Evolutionary conservation across 1,284 basidiomycete genomes (phyloP), one percentile per base, ranked within the genome.

Genomic region (Ganoderma sinense): DNA sequence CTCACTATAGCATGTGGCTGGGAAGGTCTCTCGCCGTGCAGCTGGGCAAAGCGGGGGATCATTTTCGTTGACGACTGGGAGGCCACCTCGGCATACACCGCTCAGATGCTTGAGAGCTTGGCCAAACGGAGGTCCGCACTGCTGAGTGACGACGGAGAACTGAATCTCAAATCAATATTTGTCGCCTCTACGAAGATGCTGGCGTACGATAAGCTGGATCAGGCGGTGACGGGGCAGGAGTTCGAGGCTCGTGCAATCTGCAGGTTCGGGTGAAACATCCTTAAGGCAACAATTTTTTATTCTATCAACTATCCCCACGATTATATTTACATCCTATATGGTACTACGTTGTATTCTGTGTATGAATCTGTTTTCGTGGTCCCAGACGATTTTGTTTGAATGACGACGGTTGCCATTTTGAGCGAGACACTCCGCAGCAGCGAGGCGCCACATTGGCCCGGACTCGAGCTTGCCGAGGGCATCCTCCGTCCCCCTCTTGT

Each of bases 1-100:
- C 63, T 79, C 23, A 59, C 79, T 1, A 31, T 73, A 4, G 77
- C 75, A 2, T 80, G 79, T 65, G 75, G 75, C 5, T 79, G 77
- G 77, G 56, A 39, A 1, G 18, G 18, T 0, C 10, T 43, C 1
- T 26, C 64, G 7, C 41, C 68, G 2, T 77, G 74, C 40, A n/a
- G 16, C 4, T 78, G 78, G 78, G 74, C 70, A 8, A 55, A 67
- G 43, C 70, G 71, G 29, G 79, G 78, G 16, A 76, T 80, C 26
- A 65, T 79, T 16, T 78, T 80, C 69, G 70, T 79, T 6, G 75
- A 80, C 55, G 75, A 75, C 13, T 43, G 65, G 16, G 69, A 72
- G 23, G 62, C 40, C 20, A 66, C 3, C 48, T 36, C 18, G 67
- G 71, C 71, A 64, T 70, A 14, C 59, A 71, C 8, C 31, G 58